A percentile compares a stretch with the other conserved stretches of the same genome.
phyloP scores from a whole-genome alignment of 495 filamentous ascomycete genomes.

The Xylona heveae region DNA sequence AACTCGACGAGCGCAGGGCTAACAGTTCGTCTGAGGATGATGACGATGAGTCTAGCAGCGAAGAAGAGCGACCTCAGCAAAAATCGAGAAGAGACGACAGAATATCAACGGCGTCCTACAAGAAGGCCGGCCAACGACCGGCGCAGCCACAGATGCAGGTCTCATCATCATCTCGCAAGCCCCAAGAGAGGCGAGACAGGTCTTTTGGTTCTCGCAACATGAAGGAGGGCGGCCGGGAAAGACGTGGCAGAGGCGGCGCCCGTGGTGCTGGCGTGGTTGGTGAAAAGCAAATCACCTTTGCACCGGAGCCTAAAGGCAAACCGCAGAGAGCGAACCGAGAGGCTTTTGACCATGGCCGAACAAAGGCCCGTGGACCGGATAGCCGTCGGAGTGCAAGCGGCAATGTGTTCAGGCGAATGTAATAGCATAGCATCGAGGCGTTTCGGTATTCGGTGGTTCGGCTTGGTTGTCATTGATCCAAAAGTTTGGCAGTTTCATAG shows the following conservation, averaged over 20 bases:
- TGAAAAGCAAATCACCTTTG: constrained; percentile 73
- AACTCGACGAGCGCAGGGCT: constrained; percentile 12
- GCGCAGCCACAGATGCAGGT: constrained; percentile 30
- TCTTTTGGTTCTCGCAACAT: constrained; percentile 53
- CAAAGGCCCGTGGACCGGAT: background rate
- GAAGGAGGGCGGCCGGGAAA: too few relatives aligned
- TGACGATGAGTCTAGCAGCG: constrained; percentile 9
- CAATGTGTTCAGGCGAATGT: constrained; percentile 45
- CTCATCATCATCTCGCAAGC: constrained; percentile 24
- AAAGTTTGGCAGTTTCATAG: too few relatives aligned
- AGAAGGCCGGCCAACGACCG: constrained; percentile 27
- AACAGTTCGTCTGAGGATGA: constrained; percentile 2
- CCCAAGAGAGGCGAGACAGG: constrained; percentile 23
- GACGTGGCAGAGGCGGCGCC: constrained; percentile 20
- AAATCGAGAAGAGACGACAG: constrained; percentile 23
- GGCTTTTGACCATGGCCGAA: background rate
- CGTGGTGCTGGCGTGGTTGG: constrained; percentile 41
- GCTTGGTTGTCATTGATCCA: too few relatives aligned
- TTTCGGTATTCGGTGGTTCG: too few relatives aligned
- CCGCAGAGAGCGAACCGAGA: background rate
- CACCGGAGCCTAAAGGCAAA: constrained; percentile 23
- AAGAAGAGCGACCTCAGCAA: constrained; percentile 9
- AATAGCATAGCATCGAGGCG: too few relatives aligned
- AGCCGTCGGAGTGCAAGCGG: constrained; percentile 46
- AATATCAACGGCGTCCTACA: constrained; percentile 43